phyloP scores from a whole-genome alignment of 495 filamentous ascomycete genomes.

The Acidiella bohemica region DNA sequence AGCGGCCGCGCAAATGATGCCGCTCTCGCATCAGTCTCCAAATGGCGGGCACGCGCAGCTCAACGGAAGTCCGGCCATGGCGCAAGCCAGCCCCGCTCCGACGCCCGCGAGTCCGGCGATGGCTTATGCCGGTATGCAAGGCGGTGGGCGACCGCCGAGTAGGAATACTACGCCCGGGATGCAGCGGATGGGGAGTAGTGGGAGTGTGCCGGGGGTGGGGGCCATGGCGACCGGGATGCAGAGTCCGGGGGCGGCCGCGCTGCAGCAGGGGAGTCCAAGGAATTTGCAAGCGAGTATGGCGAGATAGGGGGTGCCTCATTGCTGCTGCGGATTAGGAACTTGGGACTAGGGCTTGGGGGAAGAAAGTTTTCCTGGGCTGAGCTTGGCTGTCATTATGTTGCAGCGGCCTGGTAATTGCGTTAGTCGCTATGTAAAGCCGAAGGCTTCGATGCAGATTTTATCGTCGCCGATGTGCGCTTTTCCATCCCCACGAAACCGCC shows the following conservation, averaged over 20 bases:
- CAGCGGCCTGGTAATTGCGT: too few species aligned
- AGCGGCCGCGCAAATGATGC: conserved; percentile 10
- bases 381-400: too few species aligned
- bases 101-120: conserved; percentile 11
- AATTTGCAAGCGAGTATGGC: conserved; percentile 1
- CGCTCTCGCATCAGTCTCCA: conserved; percentile 8
- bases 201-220: not conserved
- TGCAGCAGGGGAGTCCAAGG: not conserved
- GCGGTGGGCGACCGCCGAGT: not conserved
- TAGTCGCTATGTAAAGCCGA: too few species aligned
- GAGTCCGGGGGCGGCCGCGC: not conserved
- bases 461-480: too few species aligned
- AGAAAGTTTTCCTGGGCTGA: too few species aligned
- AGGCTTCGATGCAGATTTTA: too few species aligned
- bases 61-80: conserved; percentile 2
- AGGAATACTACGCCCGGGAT: not conserved
- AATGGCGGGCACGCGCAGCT: conserved; percentile 10
- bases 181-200: not conserved
- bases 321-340: too few species aligned
- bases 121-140: conserved; percentile 4
- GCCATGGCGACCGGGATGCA: not conserved
- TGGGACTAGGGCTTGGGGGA: too few species aligned
- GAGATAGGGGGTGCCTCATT: not conserved
- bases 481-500: too few species aligned
- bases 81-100: conserved; percentile 10